Base-by-base conservation (phyloP, 495 filamentous ascomycete species). In the Penicillium tannophilum region DNA sequence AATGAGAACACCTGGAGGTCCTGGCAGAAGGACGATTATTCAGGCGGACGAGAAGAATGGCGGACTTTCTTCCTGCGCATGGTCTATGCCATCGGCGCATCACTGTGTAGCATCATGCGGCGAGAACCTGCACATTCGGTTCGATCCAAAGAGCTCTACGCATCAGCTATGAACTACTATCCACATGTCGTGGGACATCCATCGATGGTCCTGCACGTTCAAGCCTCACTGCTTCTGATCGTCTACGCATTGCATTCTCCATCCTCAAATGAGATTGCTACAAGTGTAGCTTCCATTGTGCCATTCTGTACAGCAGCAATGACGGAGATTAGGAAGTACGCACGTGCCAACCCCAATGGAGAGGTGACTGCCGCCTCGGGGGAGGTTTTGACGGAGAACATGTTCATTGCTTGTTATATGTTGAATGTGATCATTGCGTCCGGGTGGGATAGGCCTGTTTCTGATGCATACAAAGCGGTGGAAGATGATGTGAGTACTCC, bases 321-420 rank as follows among this genome's bases (percentile, higher is more conserved):
- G 55, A 59, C 69, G 3, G 69, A 72, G 30, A 62, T 72, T 12
- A 57, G 60, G 24, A 73, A 68, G 44, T 58, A 59, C 16, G 61
- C 57, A 0, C 59, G 63, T 8, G 47, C 59, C 10, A 52, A 47
- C 20, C 33, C 46, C 4, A 50, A 60, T 16, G 62, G 56, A 46
- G 59, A 63, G 10, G 31, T 43, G 12, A 54, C 45, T 24, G 52
- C 55, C 3, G 42, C 52, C 12, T 51, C 62, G 33, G 65, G 60
- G 16, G 64, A 66, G n/a, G 43, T 47, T 11, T 56, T 66, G 30
- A 64, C 65, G 0, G 71, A 73, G 60, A 65, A 64, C 6, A 63
- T 72, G 62, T 73, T 73, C 10, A 73, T 73, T 46, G 65, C 69
- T 17, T 72, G 69, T 47, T 73, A 68, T 48, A 73, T 73, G 71